These are phyloP conservation scores for Lyophyllum semitale DNA, from an alignment of 768 basidiomycete genomes.

Conservation along the genomic window DNA sequence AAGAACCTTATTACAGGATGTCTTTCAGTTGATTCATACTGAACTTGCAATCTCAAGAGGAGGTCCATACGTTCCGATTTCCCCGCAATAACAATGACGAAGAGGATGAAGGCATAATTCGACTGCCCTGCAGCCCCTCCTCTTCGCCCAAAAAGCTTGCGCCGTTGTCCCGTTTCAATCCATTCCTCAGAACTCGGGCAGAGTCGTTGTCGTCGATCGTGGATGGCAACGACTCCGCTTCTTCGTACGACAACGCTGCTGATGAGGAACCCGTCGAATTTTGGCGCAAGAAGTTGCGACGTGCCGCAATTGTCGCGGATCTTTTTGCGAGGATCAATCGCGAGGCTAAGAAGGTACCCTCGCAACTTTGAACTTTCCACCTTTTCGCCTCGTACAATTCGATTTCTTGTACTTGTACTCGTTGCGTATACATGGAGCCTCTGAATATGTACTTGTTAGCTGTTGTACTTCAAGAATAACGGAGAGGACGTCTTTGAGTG, in stretches of 20 bases:
- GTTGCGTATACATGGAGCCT: too few species aligned
- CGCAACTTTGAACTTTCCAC: too few species aligned
- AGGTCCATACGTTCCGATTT: not conserved
- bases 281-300: conserved; percentile 9
- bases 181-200: not conserved
- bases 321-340: not conserved
- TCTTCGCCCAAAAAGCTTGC: not conserved
- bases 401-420: too few species aligned
- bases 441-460: too few species aligned
- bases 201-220: not conserved
- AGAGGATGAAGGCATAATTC: not conserved
- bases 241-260: not conserved
- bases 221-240: not conserved
- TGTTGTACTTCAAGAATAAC: too few species aligned
- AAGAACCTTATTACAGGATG: not conserved
- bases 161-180: conserved; percentile 3
- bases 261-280: not conserved
- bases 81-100: not conserved
- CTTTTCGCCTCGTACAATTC: too few species aligned
- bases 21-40: not conserved
- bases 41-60: not conserved
- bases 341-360: not conserved
- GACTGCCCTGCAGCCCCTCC: not conserved
- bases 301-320: not conserved
- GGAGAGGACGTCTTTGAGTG: too few species aligned